A percentile compares a stretch with the other conserved stretches of the same genome.
phyloP scores from a whole-genome alignment of 164 flowering plant genomes.

The Berberis thunbergii region DNA sequence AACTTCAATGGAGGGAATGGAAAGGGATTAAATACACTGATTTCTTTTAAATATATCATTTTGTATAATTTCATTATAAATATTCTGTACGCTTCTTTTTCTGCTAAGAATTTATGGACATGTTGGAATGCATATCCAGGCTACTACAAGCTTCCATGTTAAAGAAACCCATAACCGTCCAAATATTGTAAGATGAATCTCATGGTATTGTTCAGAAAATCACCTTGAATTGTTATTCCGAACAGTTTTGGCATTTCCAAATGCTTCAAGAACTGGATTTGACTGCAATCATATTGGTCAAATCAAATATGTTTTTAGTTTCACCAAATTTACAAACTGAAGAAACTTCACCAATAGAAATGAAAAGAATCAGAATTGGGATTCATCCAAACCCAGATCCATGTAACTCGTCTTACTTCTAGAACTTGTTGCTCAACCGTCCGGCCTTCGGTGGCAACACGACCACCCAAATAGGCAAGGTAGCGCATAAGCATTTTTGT shows the following conservation, averaged over 20 bases:
- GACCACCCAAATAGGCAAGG: slow-evolving; percentile 79
- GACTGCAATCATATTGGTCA: slow-evolving; percentile 44
- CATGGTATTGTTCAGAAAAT: background rate
- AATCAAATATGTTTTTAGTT: background rate
- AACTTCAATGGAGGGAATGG: too few species aligned
- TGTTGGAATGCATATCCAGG: background rate
- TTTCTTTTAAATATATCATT: too few species aligned
- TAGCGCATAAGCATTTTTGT: slow-evolving; percentile 92
- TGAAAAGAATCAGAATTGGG: background rate
- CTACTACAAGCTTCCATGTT: background rate
- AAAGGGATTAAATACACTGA: too few species aligned
- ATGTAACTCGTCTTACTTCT: slow-evolving; percentile 44
- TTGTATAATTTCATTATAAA: too few species aligned
- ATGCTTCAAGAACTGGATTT: slow-evolving; percentile 91
- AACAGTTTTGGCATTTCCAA: slow-evolving; percentile 87
- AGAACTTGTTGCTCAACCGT: slow-evolving; percentile 79
- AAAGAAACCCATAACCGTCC: background rate
- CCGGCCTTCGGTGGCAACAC: slow-evolving; percentile 48
- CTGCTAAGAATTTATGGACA: too few species aligned
- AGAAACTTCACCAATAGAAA: background rate
- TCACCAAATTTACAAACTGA: background rate
- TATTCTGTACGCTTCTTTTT: too few species aligned
- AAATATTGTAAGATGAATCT: too few species aligned
- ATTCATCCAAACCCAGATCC: background rate
- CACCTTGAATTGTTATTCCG: slow-evolving; percentile 85